Conservation (phyloP, 2,329 filamentous ascomycete genomes). For the Paecilomyces fulvus region DNA sequence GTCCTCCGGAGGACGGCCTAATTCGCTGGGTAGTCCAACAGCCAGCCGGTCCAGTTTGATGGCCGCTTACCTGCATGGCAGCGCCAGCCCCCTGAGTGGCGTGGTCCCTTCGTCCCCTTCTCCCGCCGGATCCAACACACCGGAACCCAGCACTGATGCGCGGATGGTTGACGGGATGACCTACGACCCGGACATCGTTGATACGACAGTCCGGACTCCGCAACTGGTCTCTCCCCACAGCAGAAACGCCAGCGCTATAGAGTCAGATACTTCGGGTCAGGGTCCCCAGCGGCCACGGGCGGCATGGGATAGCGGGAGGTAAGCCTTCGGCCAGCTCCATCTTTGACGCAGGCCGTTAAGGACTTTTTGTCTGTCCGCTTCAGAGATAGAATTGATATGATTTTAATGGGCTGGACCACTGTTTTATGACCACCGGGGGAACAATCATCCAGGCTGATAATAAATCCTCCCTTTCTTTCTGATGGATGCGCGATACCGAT, state of each 20-base stretch:
- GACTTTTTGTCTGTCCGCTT: background rate
- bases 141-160: conserved; percentile 43
- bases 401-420: background rate
- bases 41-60: conserved; percentile 22
- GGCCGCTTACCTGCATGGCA: conserved; percentile 20
- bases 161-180: conserved; percentile 61
- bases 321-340: background rate
- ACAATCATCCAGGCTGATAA: background rate
- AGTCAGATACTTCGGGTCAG: conserved; percentile 5
- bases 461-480: background rate
- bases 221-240: conserved; percentile 37
- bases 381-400: background rate
- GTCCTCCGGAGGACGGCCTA: conserved; percentile 25
- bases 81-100: conserved; percentile 36
- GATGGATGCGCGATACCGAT: background rate
- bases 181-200: conserved; percentile 53
- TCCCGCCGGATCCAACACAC: conserved; percentile 30
- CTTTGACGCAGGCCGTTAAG: background rate
- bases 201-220: conserved; percentile 55
- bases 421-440: background rate
- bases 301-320: background rate
- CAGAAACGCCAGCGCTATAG: conserved; percentile 10
- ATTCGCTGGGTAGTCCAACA: conserved; percentile 34
- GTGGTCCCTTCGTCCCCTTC: conserved; percentile 29
- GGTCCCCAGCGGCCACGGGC: background rate